Evolutionary conservation across 1,284 basidiomycete species (phyloP).

Genomic region (Tylopilus orsonianus): DNA sequence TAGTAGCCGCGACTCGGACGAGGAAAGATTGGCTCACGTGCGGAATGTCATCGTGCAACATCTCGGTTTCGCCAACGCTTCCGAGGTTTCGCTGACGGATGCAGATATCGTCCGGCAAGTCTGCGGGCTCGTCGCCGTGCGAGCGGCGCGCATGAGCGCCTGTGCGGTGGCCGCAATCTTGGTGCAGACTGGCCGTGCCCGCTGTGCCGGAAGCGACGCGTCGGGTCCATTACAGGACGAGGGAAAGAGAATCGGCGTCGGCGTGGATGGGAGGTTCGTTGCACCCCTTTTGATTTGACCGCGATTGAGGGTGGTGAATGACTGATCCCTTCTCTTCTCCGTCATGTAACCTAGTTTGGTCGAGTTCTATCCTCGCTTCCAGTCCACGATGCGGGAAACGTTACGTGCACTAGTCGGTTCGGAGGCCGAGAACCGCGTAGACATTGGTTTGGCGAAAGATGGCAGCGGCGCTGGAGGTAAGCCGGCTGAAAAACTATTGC

Average conservation of each 20-base stretch:
- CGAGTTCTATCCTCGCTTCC: slow-evolving; percentile 88
- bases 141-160: slow-evolving; percentile 84
- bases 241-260: slow-evolving; percentile 65
- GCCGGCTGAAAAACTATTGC: slow-evolving; percentile 25
- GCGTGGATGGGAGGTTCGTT: slow-evolving; percentile 83
- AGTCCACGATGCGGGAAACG: slow-evolving; percentile 71
- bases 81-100: slow-evolving; percentile 56
- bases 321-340: slow-evolving; percentile 1
- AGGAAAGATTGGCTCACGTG: slow-evolving; percentile 45
- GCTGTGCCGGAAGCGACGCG: slow-evolving; percentile 37
- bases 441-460: slow-evolving; percentile 93
- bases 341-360: slow-evolving; percentile 61
- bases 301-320: slow-evolving; percentile 1
- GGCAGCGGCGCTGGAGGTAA: slow-evolving; percentile 95
- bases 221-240: slow-evolving; percentile 41
- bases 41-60: slow-evolving; percentile 60
- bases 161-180: slow-evolving; percentile 87
- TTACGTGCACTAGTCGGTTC: slow-evolving; percentile 77
- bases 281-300: neutral
- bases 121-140: slow-evolving; percentile 72
- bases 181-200: slow-evolving; percentile 73
- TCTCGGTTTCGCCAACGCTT: slow-evolving; percentile 55
- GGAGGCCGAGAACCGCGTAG: slow-evolving; percentile 74
- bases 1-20: slow-evolving; percentile 4
- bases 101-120: slow-evolving; percentile 84